A percentile compares a stretch with the other conserved stretches of the same genome.
Evolutionary conservation across 768 basidiomycete species (phyloP).

Genomic region (Panaeolus cyanescens): DNA sequence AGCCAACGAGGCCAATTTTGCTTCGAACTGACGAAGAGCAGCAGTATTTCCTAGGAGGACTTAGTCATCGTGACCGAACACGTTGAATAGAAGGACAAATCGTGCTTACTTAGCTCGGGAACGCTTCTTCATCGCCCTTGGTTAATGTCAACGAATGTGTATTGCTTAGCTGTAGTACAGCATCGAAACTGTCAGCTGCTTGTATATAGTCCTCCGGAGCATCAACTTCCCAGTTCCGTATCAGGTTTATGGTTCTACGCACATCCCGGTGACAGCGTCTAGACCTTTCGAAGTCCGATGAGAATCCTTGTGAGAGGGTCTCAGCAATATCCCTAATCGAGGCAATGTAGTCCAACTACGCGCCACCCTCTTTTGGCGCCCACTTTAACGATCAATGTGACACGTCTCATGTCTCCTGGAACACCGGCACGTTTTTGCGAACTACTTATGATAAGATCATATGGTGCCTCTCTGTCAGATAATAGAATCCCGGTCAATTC

Average conservation of each 20-base stretch:
- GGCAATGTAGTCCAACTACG: background rate
- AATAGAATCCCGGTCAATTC: background rate
- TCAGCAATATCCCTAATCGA: conserved; percentile 1
- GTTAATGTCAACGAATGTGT: background rate
- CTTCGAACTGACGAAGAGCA: background rate
- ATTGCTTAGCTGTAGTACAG: background rate
- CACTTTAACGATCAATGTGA: background rate
- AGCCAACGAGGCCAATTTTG: background rate
- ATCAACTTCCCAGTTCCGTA: background rate
- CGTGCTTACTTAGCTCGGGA: background rate
- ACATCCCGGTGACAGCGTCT: background rate
- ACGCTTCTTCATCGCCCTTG: background rate
- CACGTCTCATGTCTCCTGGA: background rate
- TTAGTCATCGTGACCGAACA: background rate
- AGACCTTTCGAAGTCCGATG: background rate
- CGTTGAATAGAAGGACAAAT: background rate
- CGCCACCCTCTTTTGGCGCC: background rate
- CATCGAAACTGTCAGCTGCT: background rate
- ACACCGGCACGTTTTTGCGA: background rate
- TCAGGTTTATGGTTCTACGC: background rate
- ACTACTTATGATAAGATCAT: background rate
- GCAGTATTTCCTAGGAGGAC: background rate
- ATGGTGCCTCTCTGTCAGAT: background rate
- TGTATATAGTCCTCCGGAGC: background rate
- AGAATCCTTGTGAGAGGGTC: background rate